Base-by-base conservation (phyloP, 2,329 filamentous ascomycete genomes). In the Neurospora sp. region DNA sequence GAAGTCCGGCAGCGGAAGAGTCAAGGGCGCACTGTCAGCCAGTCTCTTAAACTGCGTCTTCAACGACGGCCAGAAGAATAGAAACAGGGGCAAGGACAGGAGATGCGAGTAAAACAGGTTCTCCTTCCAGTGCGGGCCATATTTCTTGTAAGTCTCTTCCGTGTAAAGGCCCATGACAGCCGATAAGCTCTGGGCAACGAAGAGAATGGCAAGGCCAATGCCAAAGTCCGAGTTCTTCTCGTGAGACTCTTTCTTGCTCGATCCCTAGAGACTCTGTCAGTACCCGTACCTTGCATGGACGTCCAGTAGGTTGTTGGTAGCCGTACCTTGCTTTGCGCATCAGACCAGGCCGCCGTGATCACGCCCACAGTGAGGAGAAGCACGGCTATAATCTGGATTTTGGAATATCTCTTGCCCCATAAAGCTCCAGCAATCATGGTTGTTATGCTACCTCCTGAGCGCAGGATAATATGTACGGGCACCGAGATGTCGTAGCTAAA, bases 401-500 rank as follows among this genome's bases (percentile, higher is more conserved):
- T 85, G 5, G 92, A 91, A 78, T 97, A 98, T 74, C 86, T 86
- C 82, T 95, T 97, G 52, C 95, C 95, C 77, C 91, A 93, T 15
- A 97, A 75, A 77, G 90, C 93, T 3, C 96, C 96, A n/a, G 95
- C 92, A 17, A 90, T 81, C 88, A 99, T 97, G 8, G 96, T 98
- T 4, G 94, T 96, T 72, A 98, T 96, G 76, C 94, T 97, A 17
- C 96, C 96, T 67, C 95, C 97, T 67, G 94, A 97, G 68, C 96
- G 89, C 38, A 99, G 84, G 74, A 99, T 98, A 76, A 99, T 99
- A 78, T 99, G 96, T 67, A 99, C 89, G 1, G 96, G 96, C 0
- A 99, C 93, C 6, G 93, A 97, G 70, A 99, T 98, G 75, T 93
- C 90, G 82, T 97, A 99, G 72, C 93, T 94, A 80, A 99, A 99